phyloP scores from a whole-genome alignment of 768 basidiomycete genomes.

The Suillus placidus region DNA sequence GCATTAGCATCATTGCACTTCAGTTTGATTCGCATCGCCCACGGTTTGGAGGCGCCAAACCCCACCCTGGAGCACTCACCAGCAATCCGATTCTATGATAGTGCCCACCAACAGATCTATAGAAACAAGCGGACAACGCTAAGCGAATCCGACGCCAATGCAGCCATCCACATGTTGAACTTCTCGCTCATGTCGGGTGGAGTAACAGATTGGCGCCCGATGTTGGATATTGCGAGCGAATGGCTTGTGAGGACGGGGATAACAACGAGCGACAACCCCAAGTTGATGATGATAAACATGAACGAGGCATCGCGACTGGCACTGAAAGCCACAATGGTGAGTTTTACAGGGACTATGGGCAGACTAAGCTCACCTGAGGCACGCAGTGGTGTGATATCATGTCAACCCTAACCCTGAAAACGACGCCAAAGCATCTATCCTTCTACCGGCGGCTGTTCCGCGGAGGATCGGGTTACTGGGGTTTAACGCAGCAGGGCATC shows the following conservation, averaged over 20 bases:
- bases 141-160: constrained; percentile 71
- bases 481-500: constrained; percentile 28
- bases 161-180: constrained; percentile 75
- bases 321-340: constrained; percentile 73
- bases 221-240: constrained; percentile 71
- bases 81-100: constrained; percentile 68
- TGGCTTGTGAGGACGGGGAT: constrained; percentile 75
- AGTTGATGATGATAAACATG: constrained; percentile 58
- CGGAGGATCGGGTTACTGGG: constrained; percentile 50
- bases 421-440: constrained; percentile 65
- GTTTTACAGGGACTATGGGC: constrained; percentile 29
- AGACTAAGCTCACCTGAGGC: constrained; percentile 13
- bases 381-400: constrained; percentile 79
- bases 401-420: constrained; percentile 60
- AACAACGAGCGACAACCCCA: constrained; percentile 64
- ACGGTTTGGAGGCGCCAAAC: constrained; percentile 60
- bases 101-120: constrained; percentile 65
- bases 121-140: constrained; percentile 57
- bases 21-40: constrained; percentile 60
- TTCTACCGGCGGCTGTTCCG: constrained; percentile 71
- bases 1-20: constrained; percentile 76
- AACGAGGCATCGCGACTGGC: constrained; percentile 54
- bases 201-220: constrained; percentile 66
- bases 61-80: constrained; percentile 56
- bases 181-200: constrained; percentile 75